A percentile compares a stretch with the other conserved stretches of the same genome.
These are phyloP conservation scores for Huiozyma naganishii DNA, from an alignment of 805 yeast species.

Conservation along the genomic window DNA sequence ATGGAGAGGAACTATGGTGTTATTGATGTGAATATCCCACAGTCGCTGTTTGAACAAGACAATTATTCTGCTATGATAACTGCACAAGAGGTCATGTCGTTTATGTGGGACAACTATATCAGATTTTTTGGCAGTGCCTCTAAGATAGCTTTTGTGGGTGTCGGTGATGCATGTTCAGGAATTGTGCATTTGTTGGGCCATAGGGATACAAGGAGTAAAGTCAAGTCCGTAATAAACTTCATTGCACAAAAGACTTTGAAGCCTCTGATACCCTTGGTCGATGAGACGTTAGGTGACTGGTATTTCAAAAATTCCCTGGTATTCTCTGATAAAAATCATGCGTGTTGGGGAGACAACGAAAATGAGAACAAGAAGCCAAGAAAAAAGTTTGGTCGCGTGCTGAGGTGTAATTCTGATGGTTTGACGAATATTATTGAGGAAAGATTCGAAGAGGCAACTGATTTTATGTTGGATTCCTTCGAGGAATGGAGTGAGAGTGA, in stretches of 20 bases:
- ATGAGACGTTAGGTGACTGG: slow-evolving; percentile 88
- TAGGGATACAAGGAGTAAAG: slow-evolving; percentile 52
- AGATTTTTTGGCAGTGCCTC: slow-evolving; percentile 56
- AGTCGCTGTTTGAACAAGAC: slow-evolving; percentile 34
- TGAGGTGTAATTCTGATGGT: slow-evolving; percentile 62
- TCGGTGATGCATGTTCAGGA: slow-evolving; percentile 83
- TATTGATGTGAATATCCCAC: slow-evolving; percentile 75
- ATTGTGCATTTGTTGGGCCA: slow-evolving; percentile 83
- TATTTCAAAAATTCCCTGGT: slow-evolving; percentile 76
- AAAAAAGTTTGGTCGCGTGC: slow-evolving; percentile 82
- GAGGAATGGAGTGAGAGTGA: slow-evolving; percentile 50
- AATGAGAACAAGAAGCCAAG: slow-evolving; percentile 60
- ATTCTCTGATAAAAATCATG: slow-evolving; percentile 63
- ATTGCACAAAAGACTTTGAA: slow-evolving; percentile 59
- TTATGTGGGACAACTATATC: slow-evolving; percentile 85
- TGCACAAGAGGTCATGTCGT: slow-evolving; percentile 66
- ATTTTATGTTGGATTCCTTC: slow-evolving; percentile 68
- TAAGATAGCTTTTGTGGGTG: slow-evolving; percentile 70
- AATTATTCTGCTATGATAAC: slow-evolving; percentile 52
- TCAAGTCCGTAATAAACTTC: slow-evolving; percentile 61
- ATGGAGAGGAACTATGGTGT: slow-evolving; percentile 53
- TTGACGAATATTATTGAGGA: slow-evolving; percentile 69
- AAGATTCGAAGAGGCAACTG: slow-evolving; percentile 75
- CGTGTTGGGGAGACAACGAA: slow-evolving; percentile 63
- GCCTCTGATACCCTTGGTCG: slow-evolving; percentile 76